Evolutionary conservation across 2,329 filamentous ascomycete genomes (phyloP), one percentile per base, ranked within the genome.

Genomic region (Elsinoe arachidis): DNA sequence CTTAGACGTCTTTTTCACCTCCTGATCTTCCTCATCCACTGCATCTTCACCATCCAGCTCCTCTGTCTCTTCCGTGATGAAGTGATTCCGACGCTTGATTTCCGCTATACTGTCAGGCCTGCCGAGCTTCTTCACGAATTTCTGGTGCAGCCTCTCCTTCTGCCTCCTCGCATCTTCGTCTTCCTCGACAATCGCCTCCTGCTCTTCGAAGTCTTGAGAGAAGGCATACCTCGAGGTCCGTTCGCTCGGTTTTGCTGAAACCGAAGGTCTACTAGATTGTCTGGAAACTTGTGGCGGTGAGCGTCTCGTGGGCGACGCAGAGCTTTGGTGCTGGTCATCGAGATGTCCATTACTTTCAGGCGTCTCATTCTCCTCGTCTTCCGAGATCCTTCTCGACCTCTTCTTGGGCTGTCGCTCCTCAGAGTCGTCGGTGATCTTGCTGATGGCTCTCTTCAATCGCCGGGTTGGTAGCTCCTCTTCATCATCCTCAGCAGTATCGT

Each of bases 91-190:
- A 59, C 85, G 77, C 65, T 82, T 83, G 55, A 87, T 80, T 60
- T 83, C 80, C 23, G 81, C 78, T 62, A 95, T 77, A 67, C 89
- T 92, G 67, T 96, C 90, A 1, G 90, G 86, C 43, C 87, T 83
- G 0, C 92, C 91, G 2, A 99, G 81, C 70, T 92, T 96, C 76
- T 88, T 88, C 33, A 97, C 86, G 66, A 97, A 99, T 64, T 84
- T 87, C 60, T 81, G 78, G 68, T 96, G 93, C 21, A 96, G 74
- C 51, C 83, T 83, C 59, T 87, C 82, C 66, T 86, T 90, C 59
- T 78, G 76, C 61, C 75, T 80, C 63, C 74, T 79, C 1, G 76
- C 76, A 2, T 74, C 73, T 55, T 80, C 80, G 5, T 78, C 76
- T 12, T 82, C 78, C 1, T 66, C 63, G 9, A 71, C 70, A 2